Evolutionary conservation across 179 eudicot genomes (phyloP).

Genomic region (Heliamphora pulchella): DNA sequence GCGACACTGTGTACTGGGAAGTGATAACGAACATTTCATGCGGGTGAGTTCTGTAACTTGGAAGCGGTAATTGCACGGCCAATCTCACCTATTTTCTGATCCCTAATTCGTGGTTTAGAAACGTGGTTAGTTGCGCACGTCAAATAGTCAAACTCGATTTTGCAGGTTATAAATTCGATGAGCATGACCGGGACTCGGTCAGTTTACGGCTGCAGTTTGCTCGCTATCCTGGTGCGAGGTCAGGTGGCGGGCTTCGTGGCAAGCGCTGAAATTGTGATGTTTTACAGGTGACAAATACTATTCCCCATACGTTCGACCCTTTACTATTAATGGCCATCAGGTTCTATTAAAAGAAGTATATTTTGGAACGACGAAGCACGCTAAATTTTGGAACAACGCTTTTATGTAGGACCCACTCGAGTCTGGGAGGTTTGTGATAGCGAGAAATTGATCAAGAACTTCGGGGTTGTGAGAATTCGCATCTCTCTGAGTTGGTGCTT

Average conservation of each 20-base stretch:
- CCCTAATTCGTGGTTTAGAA: conserved; percentile 21
- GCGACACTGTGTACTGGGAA: background rate
- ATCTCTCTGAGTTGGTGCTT: conserved; percentile 14
- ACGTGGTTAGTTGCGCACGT: conserved; percentile 30
- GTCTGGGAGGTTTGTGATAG: conserved; percentile 30
- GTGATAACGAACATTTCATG: conserved; percentile 2
- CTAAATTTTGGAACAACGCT: conserved; percentile 39
- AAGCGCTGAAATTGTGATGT: conserved; percentile 48
- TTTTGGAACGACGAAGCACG: conserved; percentile 17
- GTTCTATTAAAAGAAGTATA: conserved; percentile 18
- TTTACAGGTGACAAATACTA: conserved; percentile 52
- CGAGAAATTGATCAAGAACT: conserved; percentile 26
- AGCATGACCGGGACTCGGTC: conserved; percentile 68
- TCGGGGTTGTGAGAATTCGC: conserved; percentile 26
- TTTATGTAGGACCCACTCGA: conserved; percentile 61
- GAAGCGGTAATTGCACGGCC: conserved; percentile 8
- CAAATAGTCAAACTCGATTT: conserved; percentile 53
- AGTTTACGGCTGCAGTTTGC: conserved; percentile 70
- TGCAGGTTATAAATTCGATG: conserved; percentile 94
- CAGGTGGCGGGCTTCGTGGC: conserved; percentile 79
- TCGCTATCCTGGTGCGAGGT: conserved; percentile 82
- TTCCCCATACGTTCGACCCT: conserved; percentile 28
- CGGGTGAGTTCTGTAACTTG: background rate
- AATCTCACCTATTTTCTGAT: conserved; percentile 4
- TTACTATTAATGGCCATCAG: conserved; percentile 28